Conservation (phyloP, 1,284 basidiomycete species). For the Inonotus hispidus region DNA sequence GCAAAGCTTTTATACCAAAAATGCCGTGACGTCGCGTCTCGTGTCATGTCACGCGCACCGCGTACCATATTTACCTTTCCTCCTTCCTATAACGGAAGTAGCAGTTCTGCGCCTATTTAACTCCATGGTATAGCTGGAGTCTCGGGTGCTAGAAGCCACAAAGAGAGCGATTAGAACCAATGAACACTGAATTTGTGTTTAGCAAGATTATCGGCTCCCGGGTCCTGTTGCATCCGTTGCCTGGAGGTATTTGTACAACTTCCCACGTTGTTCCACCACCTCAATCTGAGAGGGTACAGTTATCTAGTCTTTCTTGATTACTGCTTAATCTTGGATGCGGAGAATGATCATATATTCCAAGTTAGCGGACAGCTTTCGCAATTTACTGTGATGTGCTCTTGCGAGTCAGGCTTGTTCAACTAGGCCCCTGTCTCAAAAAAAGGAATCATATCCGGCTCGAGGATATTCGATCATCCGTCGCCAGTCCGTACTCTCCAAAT, state of each 20-base stretch:
- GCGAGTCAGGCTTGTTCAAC: neutral
- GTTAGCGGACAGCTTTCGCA: neutral
- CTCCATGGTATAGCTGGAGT: neutral
- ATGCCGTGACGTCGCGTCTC: neutral
- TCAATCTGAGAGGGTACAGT: neutral
- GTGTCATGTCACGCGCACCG: neutral
- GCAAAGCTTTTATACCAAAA: neutral
- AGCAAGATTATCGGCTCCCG: no score
- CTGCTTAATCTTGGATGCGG: neutral
- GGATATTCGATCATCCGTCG: neutral
- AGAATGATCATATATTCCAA: neutral
- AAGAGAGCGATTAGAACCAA: neutral
- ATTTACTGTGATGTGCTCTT: neutral
- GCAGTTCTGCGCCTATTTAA: neutral
- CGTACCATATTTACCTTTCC: neutral
- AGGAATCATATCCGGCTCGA: neutral
- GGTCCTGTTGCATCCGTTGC: no score
- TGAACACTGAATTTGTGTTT: neutral
- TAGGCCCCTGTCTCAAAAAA: neutral
- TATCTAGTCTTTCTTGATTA: neutral
- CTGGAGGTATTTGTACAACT: neutral
- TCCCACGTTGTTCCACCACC: neutral
- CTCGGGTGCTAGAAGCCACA: neutral
- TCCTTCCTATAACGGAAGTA: neutral
- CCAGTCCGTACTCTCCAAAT: neutral